Conservation (phyloP, 1,139 yeast species). For the Debaryomyces subglobosus region DNA sequence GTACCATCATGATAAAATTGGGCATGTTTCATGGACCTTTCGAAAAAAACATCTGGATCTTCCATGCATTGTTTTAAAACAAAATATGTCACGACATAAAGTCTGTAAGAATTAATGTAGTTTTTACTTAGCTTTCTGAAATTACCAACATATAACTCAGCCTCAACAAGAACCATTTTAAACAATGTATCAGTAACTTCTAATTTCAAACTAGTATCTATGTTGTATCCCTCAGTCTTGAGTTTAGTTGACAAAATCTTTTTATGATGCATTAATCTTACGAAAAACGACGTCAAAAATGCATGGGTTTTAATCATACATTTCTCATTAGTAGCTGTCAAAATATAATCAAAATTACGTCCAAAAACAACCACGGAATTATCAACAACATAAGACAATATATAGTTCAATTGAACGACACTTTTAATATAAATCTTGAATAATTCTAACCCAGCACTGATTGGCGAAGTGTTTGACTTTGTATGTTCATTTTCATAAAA, state of each 20-base stretch:
- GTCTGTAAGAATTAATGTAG: slow-evolving; percentile 45
- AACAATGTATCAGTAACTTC: slow-evolving; percentile 41
- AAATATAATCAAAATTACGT: slow-evolving; percentile 39
- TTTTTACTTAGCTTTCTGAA: slow-evolving; percentile 42
- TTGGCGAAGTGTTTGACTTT: slow-evolving; percentile 33
- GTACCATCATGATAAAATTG: slow-evolving; percentile 41
- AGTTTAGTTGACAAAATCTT: slow-evolving; percentile 33
- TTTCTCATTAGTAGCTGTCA: slow-evolving; percentile 45
- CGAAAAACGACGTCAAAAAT: slow-evolving; percentile 45
- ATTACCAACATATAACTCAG: slow-evolving; percentile 50
- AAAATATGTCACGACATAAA: slow-evolving; percentile 47
- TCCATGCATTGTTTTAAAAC: slow-evolving; percentile 49
- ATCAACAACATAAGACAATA: slow-evolving; percentile 49
- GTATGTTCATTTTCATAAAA: slow-evolving; percentile 43
- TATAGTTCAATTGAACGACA: slow-evolving; percentile 48
- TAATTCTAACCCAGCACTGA: slow-evolving; percentile 47
- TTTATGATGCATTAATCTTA: slow-evolving; percentile 45
- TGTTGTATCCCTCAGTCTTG: slow-evolving; percentile 17
- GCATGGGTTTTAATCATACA: slow-evolving; percentile 49
- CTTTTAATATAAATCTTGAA: slow-evolving; percentile 48
- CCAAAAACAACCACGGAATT: slow-evolving; percentile 50
- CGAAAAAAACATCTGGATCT: slow-evolving; percentile 43
- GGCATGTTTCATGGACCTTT: slow-evolving; percentile 31
- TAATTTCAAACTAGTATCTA: slow-evolving; percentile 26
- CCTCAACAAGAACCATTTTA: slow-evolving; percentile 39